Conservation (phyloP, 805 yeast species). For the Yamadazyma kitorensis region DNA sequence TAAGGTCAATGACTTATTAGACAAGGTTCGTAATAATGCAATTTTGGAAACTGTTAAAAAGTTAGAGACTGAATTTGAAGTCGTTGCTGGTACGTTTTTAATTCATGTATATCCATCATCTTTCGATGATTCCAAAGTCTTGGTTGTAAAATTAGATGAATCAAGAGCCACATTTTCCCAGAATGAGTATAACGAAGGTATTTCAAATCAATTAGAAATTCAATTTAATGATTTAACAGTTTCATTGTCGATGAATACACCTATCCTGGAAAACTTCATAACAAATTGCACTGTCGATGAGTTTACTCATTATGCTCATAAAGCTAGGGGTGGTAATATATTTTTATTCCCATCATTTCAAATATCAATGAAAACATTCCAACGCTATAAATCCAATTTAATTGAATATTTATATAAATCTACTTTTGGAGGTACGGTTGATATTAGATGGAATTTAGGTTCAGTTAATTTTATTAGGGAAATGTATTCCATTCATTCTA, state of each 20-base stretch:
- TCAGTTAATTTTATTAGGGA: constrained; percentile 86
- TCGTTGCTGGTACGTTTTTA: constrained; percentile 53
- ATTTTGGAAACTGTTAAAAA: constrained; percentile 36
- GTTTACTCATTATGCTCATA: constrained; percentile 53
- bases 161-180: constrained; percentile 53
- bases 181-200: constrained; percentile 39
- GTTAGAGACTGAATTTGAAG: constrained; percentile 67
- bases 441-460: constrained; percentile 91
- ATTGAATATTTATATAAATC: constrained; percentile 70
- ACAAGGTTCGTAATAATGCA: constrained; percentile 11
- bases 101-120: constrained; percentile 81
- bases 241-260: constrained; percentile 60
- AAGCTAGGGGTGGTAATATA: constrained; percentile 76
- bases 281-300: constrained; percentile 47
- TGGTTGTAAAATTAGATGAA: constrained; percentile 58
- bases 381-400: constrained; percentile 45
- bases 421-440: constrained; percentile 85
- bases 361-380: constrained; percentile 75
- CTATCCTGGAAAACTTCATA: constrained; percentile 49
- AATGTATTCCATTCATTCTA: constrained; percentile 85
- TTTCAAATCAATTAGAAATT: constrained; percentile 59
- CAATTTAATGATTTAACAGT: constrained; percentile 61
- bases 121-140: constrained; percentile 71
- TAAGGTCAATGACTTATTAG: neutral
- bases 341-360: constrained; percentile 74